phyloP scores from a whole-genome alignment of 1,139 yeast species.

The Eremothecium gossypii region DNA sequence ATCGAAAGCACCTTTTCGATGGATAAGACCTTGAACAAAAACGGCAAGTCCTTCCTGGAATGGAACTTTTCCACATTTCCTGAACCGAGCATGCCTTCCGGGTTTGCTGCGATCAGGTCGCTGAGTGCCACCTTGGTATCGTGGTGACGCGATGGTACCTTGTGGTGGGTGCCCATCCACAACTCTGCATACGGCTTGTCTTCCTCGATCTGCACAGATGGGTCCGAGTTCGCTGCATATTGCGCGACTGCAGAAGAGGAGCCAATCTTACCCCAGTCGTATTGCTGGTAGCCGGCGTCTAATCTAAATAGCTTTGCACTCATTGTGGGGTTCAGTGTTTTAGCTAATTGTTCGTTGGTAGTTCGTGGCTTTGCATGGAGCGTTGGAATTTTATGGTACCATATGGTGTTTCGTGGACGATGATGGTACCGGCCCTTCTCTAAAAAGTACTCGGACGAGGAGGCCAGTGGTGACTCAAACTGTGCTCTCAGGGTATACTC shows the following conservation, averaged over 20 bases:
- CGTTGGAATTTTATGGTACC: background rate
- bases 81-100: constrained; percentile 50
- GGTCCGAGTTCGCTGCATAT: constrained; percentile 65
- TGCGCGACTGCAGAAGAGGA: constrained; percentile 78
- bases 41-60: constrained; percentile 67
- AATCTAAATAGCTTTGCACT: constrained; percentile 30
- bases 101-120: constrained; percentile 52
- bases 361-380: background rate
- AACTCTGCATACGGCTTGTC: constrained; percentile 78
- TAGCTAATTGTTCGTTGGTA: background rate
- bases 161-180: constrained; percentile 99
- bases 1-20: constrained; percentile 87
- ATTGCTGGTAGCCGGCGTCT: constrained; percentile 47
- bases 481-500: too few species aligned
- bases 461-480: too few species aligned
- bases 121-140: constrained; percentile 49
- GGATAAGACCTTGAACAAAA: constrained; percentile 84
- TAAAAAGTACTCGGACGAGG: too few species aligned
- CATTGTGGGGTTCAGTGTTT: background rate
- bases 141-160: constrained; percentile 68
- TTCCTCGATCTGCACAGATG: constrained; percentile 53
- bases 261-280: constrained; percentile 87
- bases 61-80: constrained; percentile 59
- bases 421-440: too few species aligned
- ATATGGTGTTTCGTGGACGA: too few species aligned